phyloP scores from a whole-genome alignment of 805 yeast species.

The Schizosaccharomyces japonicus region DNA sequence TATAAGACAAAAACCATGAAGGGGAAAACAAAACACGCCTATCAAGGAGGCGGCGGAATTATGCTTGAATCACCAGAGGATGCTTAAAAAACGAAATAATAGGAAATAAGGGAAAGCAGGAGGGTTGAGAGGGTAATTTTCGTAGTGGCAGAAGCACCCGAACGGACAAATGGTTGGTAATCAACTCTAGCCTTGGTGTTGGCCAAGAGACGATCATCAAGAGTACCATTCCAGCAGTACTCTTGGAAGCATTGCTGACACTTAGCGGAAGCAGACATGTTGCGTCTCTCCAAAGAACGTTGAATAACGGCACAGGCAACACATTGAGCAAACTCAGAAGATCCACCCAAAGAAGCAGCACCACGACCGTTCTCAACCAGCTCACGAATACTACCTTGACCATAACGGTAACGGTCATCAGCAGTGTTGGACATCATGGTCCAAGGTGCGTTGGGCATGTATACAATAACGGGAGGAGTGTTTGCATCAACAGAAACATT shows the following conservation, averaged over 20 bases:
- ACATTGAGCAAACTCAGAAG: conserved; percentile 53
- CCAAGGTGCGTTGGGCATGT: conserved; percentile 49
- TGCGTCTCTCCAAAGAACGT: conserved; percentile 49
- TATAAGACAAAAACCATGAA: too few species aligned
- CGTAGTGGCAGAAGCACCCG: too few species aligned
- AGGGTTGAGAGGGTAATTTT: too few species aligned
- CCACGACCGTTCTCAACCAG: conserved; percentile 58
- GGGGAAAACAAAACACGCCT: too few species aligned
- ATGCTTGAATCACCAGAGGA: too few species aligned
- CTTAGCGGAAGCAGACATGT: conserved; percentile 31
- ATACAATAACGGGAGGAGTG: conserved; percentile 39
- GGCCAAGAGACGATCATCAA: not conserved
- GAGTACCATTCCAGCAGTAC: conserved; percentile 45
- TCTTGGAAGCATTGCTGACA: conserved; percentile 45
- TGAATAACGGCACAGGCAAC: conserved; percentile 64
- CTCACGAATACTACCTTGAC: conserved; percentile 29
- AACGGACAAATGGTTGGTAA: too few species aligned
- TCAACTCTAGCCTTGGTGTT: too few species aligned
- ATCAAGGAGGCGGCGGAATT: too few species aligned
- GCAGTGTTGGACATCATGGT: conserved; percentile 46
- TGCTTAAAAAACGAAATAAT: too few species aligned
- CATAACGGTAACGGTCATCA: conserved; percentile 41
- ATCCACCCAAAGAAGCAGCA: conserved; percentile 36
- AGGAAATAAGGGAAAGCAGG: too few species aligned
- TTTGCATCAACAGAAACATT: conserved; percentile 10